These are phyloP conservation scores for Neurospora sp. DNA, from an alignment of 495 filamentous ascomycete genomes.

Conservation along the genomic window DNA sequence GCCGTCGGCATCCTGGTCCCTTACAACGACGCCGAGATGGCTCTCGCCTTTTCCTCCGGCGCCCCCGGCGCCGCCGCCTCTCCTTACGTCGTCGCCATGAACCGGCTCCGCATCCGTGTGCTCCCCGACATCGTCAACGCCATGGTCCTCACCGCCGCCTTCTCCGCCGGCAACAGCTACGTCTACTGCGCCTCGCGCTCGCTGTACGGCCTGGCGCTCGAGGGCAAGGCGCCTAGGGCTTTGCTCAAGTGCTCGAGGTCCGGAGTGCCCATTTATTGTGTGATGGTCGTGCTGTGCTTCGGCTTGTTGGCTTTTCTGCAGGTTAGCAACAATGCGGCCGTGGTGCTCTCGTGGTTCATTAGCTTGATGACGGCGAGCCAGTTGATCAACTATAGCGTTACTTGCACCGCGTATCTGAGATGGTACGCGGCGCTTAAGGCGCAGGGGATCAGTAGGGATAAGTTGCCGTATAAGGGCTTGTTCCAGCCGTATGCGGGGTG, in stretches of 20 bases:
- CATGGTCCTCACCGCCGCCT: constrained; percentile 60
- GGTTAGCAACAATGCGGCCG: constrained; percentile 52
- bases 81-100: constrained; percentile 84
- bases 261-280: constrained; percentile 53
- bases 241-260: constrained; percentile 50
- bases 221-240: constrained; percentile 53
- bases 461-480: constrained; percentile 54
- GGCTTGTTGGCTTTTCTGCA: constrained; percentile 63
- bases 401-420: constrained; percentile 60
- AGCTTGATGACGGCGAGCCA: constrained; percentile 61
- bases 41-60: constrained; percentile 39
- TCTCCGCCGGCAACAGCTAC: constrained; percentile 79
- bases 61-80: constrained; percentile 56
- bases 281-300: constrained; percentile 50
- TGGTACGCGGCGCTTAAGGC: constrained; percentile 59
- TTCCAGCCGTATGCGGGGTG: constrained; percentile 65
- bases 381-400: constrained; percentile 66
- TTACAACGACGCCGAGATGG: constrained; percentile 42
- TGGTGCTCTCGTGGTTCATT: constrained; percentile 69
- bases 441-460: constrained; percentile 54
- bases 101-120: constrained; percentile 53
- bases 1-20: constrained; percentile 60
- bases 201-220: constrained; percentile 63
- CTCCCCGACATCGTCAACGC: constrained; percentile 76
- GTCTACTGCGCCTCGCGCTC: constrained; percentile 71